Conservation (phyloP, 441 rosid genomes). For the Gossypium lobatum region DNA sequence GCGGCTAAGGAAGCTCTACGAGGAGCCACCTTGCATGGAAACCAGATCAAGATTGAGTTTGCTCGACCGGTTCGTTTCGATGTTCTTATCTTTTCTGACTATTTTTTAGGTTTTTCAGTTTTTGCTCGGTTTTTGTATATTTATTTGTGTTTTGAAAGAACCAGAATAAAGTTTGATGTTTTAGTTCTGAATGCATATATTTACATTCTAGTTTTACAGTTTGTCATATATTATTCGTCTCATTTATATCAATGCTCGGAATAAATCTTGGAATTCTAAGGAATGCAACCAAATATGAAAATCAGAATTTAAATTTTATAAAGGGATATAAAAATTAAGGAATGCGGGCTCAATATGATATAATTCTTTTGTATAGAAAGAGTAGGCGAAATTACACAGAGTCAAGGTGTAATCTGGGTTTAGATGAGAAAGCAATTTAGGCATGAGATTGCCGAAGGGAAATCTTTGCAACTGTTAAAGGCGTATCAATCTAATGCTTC, state of each 20-base stretch:
- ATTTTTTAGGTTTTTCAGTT: not conserved
- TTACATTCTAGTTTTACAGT: not conserved
- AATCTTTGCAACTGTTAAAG: not conserved
- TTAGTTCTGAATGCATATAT: not conserved
- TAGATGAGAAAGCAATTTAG: constrained; percentile 4
- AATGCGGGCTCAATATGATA: not conserved
- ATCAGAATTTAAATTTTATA: not conserved
- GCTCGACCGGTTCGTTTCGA: constrained; percentile 83
- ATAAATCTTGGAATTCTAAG: not conserved
- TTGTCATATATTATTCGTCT: not conserved
- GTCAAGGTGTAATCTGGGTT: not conserved
- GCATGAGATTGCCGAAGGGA: not conserved
- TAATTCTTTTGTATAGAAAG: not conserved
- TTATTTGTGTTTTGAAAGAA: constrained; percentile 10
- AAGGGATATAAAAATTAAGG: not conserved
- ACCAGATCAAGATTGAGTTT: constrained; percentile 56
- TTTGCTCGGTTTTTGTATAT: constrained; percentile 11
- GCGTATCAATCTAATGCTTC: not conserved
- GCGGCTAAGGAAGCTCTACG: constrained; percentile 59
- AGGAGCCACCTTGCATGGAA: constrained; percentile 42
- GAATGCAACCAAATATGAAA: not conserved
- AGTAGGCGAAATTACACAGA: not conserved
- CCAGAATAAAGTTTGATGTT: not conserved
- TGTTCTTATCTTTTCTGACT: constrained; percentile 22
- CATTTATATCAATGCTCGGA: not conserved